Evolutionary conservation across 1,284 basidiomycete species (phyloP).

Genomic region (Apiotrichum montevideense): DNA sequence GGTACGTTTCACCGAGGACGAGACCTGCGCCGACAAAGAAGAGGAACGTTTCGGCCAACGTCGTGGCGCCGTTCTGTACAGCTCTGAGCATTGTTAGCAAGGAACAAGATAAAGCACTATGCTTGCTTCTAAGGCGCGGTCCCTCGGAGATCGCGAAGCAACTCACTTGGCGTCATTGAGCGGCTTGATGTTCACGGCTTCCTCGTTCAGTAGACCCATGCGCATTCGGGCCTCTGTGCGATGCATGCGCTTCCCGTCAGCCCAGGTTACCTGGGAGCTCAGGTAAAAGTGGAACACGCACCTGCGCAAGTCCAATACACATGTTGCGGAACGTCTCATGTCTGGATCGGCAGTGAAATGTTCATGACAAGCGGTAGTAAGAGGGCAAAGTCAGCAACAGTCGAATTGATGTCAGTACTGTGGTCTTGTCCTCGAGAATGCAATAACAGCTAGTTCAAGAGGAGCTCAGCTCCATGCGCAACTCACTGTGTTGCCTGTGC

Average conservation of each 20-base stretch:
- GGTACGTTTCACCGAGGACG: slow-evolving; percentile 72
- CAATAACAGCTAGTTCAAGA: no score
- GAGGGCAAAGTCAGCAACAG: neutral
- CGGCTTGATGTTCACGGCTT: slow-evolving; percentile 67
- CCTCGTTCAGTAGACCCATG: slow-evolving; percentile 72
- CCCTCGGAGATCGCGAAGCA: neutral
- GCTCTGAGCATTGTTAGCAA: slow-evolving; percentile 53
- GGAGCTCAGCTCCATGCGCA: slow-evolving; percentile 8
- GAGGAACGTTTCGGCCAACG: slow-evolving; percentile 77
- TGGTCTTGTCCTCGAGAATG: no score
- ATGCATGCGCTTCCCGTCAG: slow-evolving; percentile 55
- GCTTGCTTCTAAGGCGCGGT: no score
- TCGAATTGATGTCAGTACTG: neutral
- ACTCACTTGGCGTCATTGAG: slow-evolving; percentile 72
- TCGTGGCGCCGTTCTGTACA: slow-evolving; percentile 80
- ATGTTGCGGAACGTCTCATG: slow-evolving; percentile 69
- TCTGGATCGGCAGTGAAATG: slow-evolving; percentile 45
- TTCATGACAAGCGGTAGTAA: neutral
- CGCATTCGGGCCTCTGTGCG: slow-evolving; percentile 68
- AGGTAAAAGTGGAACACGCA: slow-evolving; percentile 9
- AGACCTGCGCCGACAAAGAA: slow-evolving; percentile 70
- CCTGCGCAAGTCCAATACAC: slow-evolving; percentile 72
- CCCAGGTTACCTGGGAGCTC: neutral
- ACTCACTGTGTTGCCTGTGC: slow-evolving; percentile 69
- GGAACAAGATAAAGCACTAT: neutral